phyloP scores from a whole-genome alignment of 2,329 filamentous ascomycete genomes.

The Aspergillus costaricaensis region DNA sequence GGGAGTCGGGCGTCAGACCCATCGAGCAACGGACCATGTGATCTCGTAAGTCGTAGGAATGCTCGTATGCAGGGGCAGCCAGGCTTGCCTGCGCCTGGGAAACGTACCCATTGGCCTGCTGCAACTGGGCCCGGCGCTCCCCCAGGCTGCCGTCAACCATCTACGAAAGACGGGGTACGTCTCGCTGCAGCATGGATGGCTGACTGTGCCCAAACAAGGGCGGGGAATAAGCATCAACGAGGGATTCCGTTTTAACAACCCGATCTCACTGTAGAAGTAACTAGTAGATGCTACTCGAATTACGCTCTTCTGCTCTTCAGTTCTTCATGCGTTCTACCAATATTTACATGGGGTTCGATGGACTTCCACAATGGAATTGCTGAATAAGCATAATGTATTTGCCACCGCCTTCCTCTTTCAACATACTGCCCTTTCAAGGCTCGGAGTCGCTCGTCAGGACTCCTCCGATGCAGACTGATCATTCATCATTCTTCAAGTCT shows the following conservation, averaged over 20 bases:
- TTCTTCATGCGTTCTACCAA: neutral
- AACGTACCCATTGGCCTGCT: conserved; percentile 9
- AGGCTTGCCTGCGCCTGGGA: conserved; percentile 4
- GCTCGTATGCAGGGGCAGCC: conserved; percentile 14
- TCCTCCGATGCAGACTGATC: neutral
- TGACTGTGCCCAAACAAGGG: conserved; percentile 4
- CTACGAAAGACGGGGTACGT: neutral
- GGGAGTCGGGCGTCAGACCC: neutral
- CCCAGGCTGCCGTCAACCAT: neutral
- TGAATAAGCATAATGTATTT: conserved; percentile 4
- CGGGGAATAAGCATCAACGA: neutral
- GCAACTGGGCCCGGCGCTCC: conserved; percentile 11
- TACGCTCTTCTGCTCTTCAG: neutral
- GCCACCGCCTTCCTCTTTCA: conserved; percentile 20
- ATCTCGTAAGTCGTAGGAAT: conserved; percentile 9
- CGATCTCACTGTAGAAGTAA: no score
- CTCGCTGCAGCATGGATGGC: conserved; percentile 4
- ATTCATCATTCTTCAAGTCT: neutral
- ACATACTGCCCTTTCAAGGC: neutral
- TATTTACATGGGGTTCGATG: neutral
- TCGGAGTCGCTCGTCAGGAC: neutral
- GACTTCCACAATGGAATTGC: neutral
- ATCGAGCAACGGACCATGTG: conserved; percentile 12
- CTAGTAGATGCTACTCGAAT: neutral
- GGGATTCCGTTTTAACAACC: neutral